These are phyloP conservation scores for Vigna nakashimae DNA, from an alignment of 306 rosid species.

Conservation along the genomic window DNA sequence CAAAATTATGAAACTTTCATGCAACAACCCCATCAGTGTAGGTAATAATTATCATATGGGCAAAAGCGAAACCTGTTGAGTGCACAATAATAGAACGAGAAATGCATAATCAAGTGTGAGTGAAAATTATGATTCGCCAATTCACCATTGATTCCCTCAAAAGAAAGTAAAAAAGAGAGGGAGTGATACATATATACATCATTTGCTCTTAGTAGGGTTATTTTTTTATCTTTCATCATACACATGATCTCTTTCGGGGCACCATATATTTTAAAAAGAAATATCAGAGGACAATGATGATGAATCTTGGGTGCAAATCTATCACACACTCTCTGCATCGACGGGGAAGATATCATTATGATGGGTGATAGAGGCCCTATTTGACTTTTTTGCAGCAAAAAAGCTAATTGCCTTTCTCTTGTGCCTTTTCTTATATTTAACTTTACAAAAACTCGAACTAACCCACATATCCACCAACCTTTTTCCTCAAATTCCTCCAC, in stretches of 20 bases:
- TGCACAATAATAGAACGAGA: conserved; percentile 65
- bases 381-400: conserved; percentile 72
- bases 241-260: conserved; percentile 43
- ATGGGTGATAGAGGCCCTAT: conserved; percentile 58
- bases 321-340: conserved; percentile 58
- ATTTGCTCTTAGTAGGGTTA: conserved; percentile 48
- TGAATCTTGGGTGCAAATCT: conserved; percentile 88
- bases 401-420: conserved; percentile 81
- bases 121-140: conserved; percentile 52
- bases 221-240: conserved; percentile 9
- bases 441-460: conserved; percentile 58
- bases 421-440: conserved; percentile 53
- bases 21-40: conserved; percentile 49
- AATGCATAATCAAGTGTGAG: conserved; percentile 39
- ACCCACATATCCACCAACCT: conserved; percentile 66
- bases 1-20: conserved; percentile 44
- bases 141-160: conserved; percentile 42
- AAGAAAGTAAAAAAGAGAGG: conserved; percentile 10
- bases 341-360: conserved; percentile 77
- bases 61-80: conserved; percentile 63
- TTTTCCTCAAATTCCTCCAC: conserved; percentile 71
- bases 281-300: conserved; percentile 80
- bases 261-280: conserved; percentile 45
- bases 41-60: conserved; percentile 44
- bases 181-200: conserved; percentile 23